Percentiles rank a stretch among this genome's conserved stretches.
These are phyloP conservation scores for Fraxinus anomala DNA, from an alignment of 257 asterid genomes.

Conservation along the genomic window DNA sequence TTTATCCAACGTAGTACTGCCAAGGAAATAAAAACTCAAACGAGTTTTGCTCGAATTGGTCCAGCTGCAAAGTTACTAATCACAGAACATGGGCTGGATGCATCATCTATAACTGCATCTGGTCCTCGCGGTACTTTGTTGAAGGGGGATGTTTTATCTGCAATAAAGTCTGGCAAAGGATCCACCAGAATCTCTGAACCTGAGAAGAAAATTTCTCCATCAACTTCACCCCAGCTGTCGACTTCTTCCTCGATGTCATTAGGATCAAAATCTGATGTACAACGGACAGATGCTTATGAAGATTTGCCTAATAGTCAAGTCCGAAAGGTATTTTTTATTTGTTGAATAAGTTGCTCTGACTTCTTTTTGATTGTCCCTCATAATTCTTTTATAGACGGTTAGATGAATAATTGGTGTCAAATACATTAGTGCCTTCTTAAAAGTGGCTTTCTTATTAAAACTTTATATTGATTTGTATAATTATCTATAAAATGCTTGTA, in stretches of 20 bases:
- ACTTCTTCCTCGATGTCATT: slow-evolving; percentile 42
- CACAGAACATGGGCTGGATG: slow-evolving; percentile 74
- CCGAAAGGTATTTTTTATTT: slow-evolving; percentile 68
- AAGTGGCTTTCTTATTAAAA: background rate
- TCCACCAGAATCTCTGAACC: slow-evolving; percentile 46
- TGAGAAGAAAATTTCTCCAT: slow-evolving; percentile 46
- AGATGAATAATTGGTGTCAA: slow-evolving; percentile 1
- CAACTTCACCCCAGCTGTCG: slow-evolving; percentile 43
- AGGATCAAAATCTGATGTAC: slow-evolving; percentile 51
- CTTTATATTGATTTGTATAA: background rate
- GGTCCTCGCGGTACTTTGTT: slow-evolving; percentile 97
- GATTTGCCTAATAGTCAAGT: slow-evolving; percentile 93
- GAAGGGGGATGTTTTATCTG: slow-evolving; percentile 94
- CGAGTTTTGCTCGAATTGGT: slow-evolving; percentile 68
- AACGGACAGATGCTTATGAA: slow-evolving; percentile 59
- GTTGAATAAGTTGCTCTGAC: slow-evolving; percentile 16
- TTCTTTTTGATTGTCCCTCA: background rate
- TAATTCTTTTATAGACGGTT: background rate
- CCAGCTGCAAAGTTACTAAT: slow-evolving; percentile 94
- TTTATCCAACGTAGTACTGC: slow-evolving; percentile 41
- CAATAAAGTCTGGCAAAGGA: slow-evolving; percentile 80
- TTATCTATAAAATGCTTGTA: slow-evolving; percentile 11
- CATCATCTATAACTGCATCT: slow-evolving; percentile 73
- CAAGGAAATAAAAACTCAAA: slow-evolving; percentile 43
- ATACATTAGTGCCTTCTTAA: slow-evolving; percentile 14